Evolutionary conservation across 2,329 filamentous ascomycete species (phyloP), one percentile per base, ranked within the genome.

Genomic region (Iodosphaeria phyllophila): DNA sequence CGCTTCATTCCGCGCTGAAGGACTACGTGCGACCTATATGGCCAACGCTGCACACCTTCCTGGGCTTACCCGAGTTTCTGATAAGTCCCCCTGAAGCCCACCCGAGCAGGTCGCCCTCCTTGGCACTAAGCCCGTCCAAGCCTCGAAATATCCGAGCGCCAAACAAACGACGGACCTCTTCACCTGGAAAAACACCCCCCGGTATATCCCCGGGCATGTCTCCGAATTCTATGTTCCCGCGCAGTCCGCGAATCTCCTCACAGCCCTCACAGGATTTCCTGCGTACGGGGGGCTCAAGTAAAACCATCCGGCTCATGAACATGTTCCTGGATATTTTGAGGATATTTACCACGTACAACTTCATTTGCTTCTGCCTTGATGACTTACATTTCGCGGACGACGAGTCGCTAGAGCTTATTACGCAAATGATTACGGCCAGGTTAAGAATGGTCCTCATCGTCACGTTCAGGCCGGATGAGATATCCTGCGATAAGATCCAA

Each of bases 361-460:
- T 92, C 38, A 83, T 92, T 27, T 91, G 80, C 40, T 73, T 92
- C 37, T 83, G 74, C 37, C 52, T 93, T 15, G 86, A 93, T 40
- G 86, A 93, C 46, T 53, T 93, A 16, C 83, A 93, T 38, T 89
- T 82, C 46, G 82, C 83, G 5, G 86, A 93, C 42, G 68, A 76
- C 14, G 86, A 93, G 46, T 89, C 77, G 9, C 52, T 89, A 23
- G 80, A 92, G 29, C 56, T 93, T 26, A 74, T 93, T 19, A 65
- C 74, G 10, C 74, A 83, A 38, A 82, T 93, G 26, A 69, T 92
- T 28, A 60, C 63, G 25, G 71, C 75, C 2, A 74, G 75, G 34
- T 67, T 93, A 31, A 80, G 77, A 12, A 75, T 92, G 52, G 70
- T 86, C 12, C 58, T 92, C 16, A 71, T 92, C 26, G 54, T 92